Evolutionary conservation across 306 rosid genomes (phyloP).

Genomic region (Aeschynomene evenia): DNA sequence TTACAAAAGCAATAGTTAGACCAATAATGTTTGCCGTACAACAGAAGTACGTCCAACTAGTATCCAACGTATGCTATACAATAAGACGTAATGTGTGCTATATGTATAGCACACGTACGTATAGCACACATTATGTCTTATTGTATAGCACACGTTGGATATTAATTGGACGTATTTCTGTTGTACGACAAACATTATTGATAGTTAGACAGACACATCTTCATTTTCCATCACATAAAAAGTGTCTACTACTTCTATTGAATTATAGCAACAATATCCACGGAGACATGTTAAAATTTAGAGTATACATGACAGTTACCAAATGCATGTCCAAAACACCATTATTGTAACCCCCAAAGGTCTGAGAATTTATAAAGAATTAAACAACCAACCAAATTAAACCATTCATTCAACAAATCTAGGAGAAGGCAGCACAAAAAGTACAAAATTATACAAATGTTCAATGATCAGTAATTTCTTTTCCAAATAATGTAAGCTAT

Average conservation of each 20-base stretch:
- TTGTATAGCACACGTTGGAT: too few relatives aligned
- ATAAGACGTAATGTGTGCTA: too few relatives aligned
- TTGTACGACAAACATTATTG: too few relatives aligned
- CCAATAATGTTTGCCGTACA: too few relatives aligned
- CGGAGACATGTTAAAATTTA: background rate
- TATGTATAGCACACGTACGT: too few relatives aligned
- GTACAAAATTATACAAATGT: background rate
- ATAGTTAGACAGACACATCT: background rate
- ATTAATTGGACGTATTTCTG: too few relatives aligned
- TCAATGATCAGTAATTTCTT: background rate
- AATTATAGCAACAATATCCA: background rate
- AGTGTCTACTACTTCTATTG: background rate
- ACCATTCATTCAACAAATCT: background rate
- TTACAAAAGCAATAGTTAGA: too few relatives aligned
- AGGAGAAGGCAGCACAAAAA: background rate
- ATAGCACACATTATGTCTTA: too few relatives aligned
- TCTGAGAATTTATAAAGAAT: background rate
- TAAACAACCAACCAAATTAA: background rate
- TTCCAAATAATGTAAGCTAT: background rate
- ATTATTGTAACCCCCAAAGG: background rate
- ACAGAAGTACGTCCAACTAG: too few relatives aligned
- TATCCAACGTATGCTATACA: too few relatives aligned
- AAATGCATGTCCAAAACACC: background rate
- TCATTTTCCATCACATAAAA: background rate
- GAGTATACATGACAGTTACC: background rate